These are phyloP conservation scores for Russula vinacea DNA, from an alignment of 768 basidiomycete species.

Conservation along the genomic window DNA sequence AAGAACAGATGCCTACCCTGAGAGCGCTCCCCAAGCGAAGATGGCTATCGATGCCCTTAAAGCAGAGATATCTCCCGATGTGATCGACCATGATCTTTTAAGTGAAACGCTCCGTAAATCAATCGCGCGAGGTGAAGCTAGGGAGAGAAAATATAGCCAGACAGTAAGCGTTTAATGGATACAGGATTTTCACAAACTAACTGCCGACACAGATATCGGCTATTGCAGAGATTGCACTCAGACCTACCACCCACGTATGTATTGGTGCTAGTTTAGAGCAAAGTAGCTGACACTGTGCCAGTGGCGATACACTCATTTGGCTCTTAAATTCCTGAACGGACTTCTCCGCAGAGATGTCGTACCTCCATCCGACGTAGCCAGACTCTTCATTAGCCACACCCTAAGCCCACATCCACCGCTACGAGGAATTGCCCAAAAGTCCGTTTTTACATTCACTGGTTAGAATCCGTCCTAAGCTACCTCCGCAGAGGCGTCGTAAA, in stretches of 20 bases:
- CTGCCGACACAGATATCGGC: conserved; percentile 47
- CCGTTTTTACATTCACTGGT: conserved; percentile 27
- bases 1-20: conserved; percentile 58
- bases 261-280: conserved; percentile 19
- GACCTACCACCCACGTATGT: conserved; percentile 69
- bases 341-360: conserved; percentile 62
- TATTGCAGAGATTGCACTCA: conserved; percentile 57
- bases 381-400: conserved; percentile 62
- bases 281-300: conserved; percentile 34
- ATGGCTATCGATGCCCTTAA: conserved; percentile 49
- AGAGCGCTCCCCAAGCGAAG: conserved; percentile 48
- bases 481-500: conserved; percentile 59
- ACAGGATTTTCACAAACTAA: conserved; percentile 7
- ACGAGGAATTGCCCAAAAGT: conserved; percentile 64
- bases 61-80: conserved; percentile 46
- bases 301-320: conserved; percentile 83
- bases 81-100: conserved; percentile 46
- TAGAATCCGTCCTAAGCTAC: conserved; percentile 13
- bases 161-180: conserved; percentile 43
- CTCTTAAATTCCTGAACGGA: conserved; percentile 55
- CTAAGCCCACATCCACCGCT: conserved; percentile 72
- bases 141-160: conserved; percentile 46
- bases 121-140: conserved; percentile 42
- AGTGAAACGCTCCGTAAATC: conserved; percentile 45
- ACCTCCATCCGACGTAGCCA: conserved; percentile 51